Evolutionary conservation across 805 yeast genomes (phyloP).

Genomic region (Sungouiozyma intestinalis): DNA sequence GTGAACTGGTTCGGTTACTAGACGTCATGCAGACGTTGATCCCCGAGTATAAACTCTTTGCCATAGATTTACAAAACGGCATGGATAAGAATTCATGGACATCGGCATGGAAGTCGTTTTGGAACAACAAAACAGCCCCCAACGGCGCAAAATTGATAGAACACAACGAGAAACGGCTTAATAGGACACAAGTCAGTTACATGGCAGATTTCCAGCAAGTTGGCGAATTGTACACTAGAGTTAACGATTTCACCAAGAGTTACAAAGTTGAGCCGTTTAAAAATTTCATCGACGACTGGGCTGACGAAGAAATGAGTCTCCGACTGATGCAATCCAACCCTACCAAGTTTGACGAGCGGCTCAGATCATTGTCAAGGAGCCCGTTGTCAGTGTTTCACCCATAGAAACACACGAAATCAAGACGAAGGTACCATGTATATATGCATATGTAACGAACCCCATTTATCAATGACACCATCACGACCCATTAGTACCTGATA

Average conservation of each 20-base stretch:
- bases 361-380: conserved; percentile 4
- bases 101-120: background rate
- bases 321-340: background rate
- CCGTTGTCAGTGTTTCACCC: conserved; percentile 6
- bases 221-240: conserved; percentile 1
- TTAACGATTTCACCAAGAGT: conserved; percentile 9
- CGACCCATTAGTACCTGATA: no score
- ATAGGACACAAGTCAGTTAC: background rate
- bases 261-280: conserved; percentile 14
- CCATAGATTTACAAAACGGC: conserved; percentile 15
- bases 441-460: no score
- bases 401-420: background rate
- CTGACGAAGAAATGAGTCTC: conserved; percentile 6
- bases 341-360: conserved; percentile 3
- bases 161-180: background rate
- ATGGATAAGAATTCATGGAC: conserved; percentile 4
- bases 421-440: no score
- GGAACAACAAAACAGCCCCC: background rate
- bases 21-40: conserved; percentile 13
- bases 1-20: conserved; percentile 20
- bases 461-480: no score
- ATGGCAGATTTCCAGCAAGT: conserved; percentile 1
- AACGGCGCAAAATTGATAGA: background rate
- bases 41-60: conserved; percentile 21
- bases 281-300: conserved; percentile 20